Evolutionary conservation across 1,139 yeast genomes (phyloP).

Genomic region (Nematodospora anomalae): DNA sequence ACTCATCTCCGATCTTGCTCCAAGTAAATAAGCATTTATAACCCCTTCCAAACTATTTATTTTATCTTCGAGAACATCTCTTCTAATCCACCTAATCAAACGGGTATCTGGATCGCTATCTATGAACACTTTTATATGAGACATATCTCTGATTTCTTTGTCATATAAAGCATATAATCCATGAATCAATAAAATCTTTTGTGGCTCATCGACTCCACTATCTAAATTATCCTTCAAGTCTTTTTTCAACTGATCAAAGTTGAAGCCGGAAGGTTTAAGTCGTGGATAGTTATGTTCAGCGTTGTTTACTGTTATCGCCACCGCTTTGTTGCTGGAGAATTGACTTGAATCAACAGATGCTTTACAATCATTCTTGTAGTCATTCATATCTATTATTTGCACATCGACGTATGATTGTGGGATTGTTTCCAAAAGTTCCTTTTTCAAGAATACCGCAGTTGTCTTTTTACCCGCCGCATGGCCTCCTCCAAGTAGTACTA

Average conservation of each 20-base stretch:
- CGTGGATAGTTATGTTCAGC: constrained; percentile 21
- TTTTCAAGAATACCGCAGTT: constrained; percentile 30
- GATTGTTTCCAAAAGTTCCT: constrained; percentile 24
- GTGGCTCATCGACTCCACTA: constrained; percentile 14
- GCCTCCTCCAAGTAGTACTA: constrained; percentile 72
- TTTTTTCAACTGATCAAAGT: constrained; percentile 27
- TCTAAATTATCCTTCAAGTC: constrained; percentile 15
- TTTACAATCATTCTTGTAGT: constrained; percentile 20
- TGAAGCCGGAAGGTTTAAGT: constrained; percentile 42
- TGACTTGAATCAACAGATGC: constrained; percentile 16
- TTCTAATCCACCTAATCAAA: constrained; percentile 68
- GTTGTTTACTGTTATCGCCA: constrained; percentile 34
- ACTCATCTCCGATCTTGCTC: constrained; percentile 75
- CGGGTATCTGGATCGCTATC: constrained; percentile 87
- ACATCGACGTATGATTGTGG: constrained; percentile 26
- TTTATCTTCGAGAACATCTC: constrained; percentile 36
- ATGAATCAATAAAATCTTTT: constrained; percentile 58
- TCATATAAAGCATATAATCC: constrained; percentile 84
- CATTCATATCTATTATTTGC: constrained; percentile 42
- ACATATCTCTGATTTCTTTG: constrained; percentile 52
- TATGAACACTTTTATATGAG: constrained; percentile 72
- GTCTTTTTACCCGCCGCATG: constrained; percentile 67
- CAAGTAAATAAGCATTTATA: constrained; percentile 59
- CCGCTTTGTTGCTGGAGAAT: constrained; percentile 24
- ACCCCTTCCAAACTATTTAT: constrained; percentile 44